Base-by-base conservation (phyloP, 495 filamentous ascomycete species). In the Viridothelium virens region DNA sequence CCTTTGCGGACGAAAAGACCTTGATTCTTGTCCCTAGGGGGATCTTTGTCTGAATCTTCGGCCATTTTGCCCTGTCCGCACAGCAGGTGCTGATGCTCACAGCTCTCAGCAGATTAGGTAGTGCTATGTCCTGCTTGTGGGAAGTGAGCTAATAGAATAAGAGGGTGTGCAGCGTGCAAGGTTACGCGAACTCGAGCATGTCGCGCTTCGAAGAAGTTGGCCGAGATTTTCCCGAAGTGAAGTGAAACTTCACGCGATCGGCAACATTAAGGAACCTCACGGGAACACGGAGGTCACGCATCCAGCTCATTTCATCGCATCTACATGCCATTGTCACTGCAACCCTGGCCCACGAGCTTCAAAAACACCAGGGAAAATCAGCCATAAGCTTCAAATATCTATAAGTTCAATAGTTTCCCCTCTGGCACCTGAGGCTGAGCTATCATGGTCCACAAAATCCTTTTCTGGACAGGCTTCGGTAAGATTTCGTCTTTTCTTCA, bases 401-500 rank as follows among this genome's bases (percentile, higher is more conserved):
- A 7, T 14, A 25, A 25, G 25, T 33, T 34, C 53, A 44, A 44
- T 31, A 11, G 0, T 59, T 9, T 59, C 31, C 31, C n/a, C 2
- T 33, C 53, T 25, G 11, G 11, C 16, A 14, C 5, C 48, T 25
- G 18, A 6, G 36, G 18, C 53, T 36, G 3, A 69, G 74, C 63
- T 65, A 73, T 56, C 68, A 84, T 86, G 85, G 85, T 89, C 71
- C 84, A 87, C 82, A 91, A 91, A 81, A 84, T 96, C 77, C 78
- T 96, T 77, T 96, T 97, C 86, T 98, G 94, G 94, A 84, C 85
- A 73, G 89, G 90, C 84, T 96, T 97, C 86, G 94, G 94, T 98
- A 87, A 73, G 82, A 79, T 64, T 61, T 62, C 56, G 41, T 61
- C 41, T 67, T n/a, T 16, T 9, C 38, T 25, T 34, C 62, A 33